A percentile compares a stretch with the other conserved stretches of the same genome.
Conservation (phyloP, 176 grass and related monocot species). For the Oryza australiensis region DNA sequence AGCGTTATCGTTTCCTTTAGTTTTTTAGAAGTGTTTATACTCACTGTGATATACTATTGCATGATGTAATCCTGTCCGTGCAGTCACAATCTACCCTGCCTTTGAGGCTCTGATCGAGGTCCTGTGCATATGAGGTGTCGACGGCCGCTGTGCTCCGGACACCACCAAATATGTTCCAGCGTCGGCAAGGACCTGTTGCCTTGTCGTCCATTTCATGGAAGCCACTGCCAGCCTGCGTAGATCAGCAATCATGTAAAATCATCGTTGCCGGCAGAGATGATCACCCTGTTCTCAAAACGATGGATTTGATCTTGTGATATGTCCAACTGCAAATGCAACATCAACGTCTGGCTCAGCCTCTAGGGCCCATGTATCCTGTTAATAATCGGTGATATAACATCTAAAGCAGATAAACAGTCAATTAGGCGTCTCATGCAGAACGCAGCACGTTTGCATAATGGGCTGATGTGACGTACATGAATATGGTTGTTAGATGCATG, state of each 20-base stretch:
- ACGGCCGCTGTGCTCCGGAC: not conserved
- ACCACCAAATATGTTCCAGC: not conserved
- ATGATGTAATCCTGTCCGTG: not conserved
- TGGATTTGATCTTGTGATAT: conserved; percentile 5
- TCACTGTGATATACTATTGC: not conserved
- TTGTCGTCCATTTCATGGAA: not conserved
- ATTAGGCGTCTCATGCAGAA: conserved; percentile 27
- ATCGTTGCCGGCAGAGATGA: not conserved
- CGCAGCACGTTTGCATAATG: not conserved
- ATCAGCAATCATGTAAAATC: not conserved
- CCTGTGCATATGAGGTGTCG: not conserved
- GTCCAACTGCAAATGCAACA: not conserved
- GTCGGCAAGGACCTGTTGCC: conserved; percentile 3
- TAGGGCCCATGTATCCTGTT: not conserved
- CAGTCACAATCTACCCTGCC: not conserved
- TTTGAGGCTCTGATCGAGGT: not conserved
- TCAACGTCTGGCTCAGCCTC: not conserved
- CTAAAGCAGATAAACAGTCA: conserved; percentile 5
- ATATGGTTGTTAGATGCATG: conserved; percentile 9
- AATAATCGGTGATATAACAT: not conserved
- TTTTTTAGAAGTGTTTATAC: not conserved
- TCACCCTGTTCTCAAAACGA: not conserved
- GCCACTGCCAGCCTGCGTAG: conserved; percentile 5
- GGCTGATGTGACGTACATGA: not conserved
- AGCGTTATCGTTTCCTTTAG: not conserved